Conservation (phyloP, 805 yeast genomes). For the Suhomyces tanzawaensis region DNA sequence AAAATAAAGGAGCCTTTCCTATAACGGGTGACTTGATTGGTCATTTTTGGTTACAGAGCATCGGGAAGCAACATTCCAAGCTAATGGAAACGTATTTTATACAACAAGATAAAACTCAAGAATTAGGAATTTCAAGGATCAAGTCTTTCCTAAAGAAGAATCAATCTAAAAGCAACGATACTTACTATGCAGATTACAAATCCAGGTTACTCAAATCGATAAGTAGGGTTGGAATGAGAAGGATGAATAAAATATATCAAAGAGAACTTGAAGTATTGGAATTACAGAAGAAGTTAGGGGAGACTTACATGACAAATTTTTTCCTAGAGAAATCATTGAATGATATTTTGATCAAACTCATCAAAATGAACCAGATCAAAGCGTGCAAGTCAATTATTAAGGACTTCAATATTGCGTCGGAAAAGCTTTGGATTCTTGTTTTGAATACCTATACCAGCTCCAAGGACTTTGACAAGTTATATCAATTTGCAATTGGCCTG, state of each 20-base stretch:
- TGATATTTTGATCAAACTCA: constrained; percentile 25
- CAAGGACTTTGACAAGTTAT: constrained; percentile 55
- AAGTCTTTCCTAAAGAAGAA: constrained; percentile 17
- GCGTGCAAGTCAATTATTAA: constrained; percentile 48
- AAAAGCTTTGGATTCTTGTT: constrained; percentile 53
- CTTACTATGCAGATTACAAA: constrained; percentile 24
- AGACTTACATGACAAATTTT: constrained; percentile 33
- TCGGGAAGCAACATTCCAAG: constrained; percentile 24
- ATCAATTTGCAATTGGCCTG: constrained; percentile 26
- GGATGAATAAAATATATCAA: constrained; percentile 20
- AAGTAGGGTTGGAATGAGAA: constrained; percentile 19
- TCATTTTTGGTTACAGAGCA: constrained; percentile 34
- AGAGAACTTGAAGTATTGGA: constrained; percentile 33
- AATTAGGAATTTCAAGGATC: constrained; percentile 16
- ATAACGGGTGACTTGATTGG: constrained; percentile 39
- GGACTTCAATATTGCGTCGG: constrained; percentile 56
- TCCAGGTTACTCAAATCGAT: constrained; percentile 20
- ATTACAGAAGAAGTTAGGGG: constrained; percentile 29
- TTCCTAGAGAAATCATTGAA: constrained; percentile 24
- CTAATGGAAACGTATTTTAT: constrained; percentile 27
- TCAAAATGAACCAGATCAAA: constrained; percentile 45
- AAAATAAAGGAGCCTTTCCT: not conserved
- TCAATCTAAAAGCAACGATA: constrained; percentile 9
- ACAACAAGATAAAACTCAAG: constrained; percentile 29
- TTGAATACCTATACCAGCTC: constrained; percentile 46